A percentile compares a stretch with the other conserved stretches of the same genome.
phyloP scores from a whole-genome alignment of 1,284 basidiomycete species.

The Mycena citricolor region DNA sequence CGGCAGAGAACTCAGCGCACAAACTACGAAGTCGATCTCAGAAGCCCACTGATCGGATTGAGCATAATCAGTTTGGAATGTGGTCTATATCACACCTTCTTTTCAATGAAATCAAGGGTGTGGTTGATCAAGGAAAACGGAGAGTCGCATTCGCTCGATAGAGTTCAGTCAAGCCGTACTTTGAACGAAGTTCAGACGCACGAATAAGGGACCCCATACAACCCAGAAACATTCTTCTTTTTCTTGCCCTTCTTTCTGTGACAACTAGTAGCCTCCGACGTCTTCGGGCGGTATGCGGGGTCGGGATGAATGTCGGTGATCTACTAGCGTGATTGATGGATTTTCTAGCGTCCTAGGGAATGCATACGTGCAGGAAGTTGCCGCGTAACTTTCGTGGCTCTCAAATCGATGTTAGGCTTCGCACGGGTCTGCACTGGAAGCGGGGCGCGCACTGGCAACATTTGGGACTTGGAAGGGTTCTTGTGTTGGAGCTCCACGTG shows the following conservation, averaged over 20 bases:
- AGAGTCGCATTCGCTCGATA: slow-evolving; percentile 81
- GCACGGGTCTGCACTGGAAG: slow-evolving; percentile 1
- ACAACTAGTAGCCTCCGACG: slow-evolving; percentile 57
- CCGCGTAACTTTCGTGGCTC: slow-evolving; percentile 60
- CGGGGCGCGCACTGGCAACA: slow-evolving; percentile 12
- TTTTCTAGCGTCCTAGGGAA: background rate
- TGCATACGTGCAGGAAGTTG: slow-evolving; percentile 54
- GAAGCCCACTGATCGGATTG: slow-evolving; percentile 60
- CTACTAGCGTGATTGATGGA: slow-evolving; percentile 31
- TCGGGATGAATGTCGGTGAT: slow-evolving; percentile 86
- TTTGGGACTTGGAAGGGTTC: slow-evolving; percentile 26
- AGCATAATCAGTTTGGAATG: background rate
- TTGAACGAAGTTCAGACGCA: slow-evolving; percentile 33
- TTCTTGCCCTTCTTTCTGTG: slow-evolving; percentile 65
- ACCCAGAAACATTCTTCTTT: slow-evolving; percentile 48
- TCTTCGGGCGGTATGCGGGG: slow-evolving; percentile 52
- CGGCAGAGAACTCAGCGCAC: slow-evolving; percentile 37
- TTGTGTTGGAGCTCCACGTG: slow-evolving; percentile 26
- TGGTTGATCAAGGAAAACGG: slow-evolving; percentile 77
- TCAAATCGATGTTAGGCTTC: slow-evolving; percentile 26
- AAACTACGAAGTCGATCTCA: slow-evolving; percentile 89
- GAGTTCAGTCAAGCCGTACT: slow-evolving; percentile 8
- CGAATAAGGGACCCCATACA: slow-evolving; percentile 64
- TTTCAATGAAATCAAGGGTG: slow-evolving; percentile 79
- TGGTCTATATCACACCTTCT: slow-evolving; percentile 26